These are phyloP conservation scores for Eucalyptus polybractea DNA, from an alignment of 345 rosid species.

Conservation along the genomic window DNA sequence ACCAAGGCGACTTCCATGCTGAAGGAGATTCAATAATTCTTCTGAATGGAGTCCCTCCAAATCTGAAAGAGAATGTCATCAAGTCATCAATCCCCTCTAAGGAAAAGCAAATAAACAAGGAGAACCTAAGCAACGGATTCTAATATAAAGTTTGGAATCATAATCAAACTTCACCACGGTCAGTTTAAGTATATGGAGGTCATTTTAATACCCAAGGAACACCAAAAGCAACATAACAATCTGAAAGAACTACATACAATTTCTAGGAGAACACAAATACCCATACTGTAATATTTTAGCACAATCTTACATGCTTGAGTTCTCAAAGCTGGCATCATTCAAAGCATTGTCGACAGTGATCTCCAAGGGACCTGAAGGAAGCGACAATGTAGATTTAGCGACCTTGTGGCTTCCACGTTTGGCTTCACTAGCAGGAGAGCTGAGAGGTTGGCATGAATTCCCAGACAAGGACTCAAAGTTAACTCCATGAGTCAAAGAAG, in stretches of 20 bases:
- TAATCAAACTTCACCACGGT: neutral
- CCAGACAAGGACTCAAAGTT: constrained; percentile 30
- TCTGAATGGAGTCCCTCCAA: constrained; percentile 78
- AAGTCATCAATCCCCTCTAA: neutral
- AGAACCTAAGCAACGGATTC: neutral
- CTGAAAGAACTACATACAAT: neutral
- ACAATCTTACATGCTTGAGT: constrained; percentile 48
- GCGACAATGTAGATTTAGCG: constrained; percentile 9
- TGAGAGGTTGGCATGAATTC: constrained; percentile 24
- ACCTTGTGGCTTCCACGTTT: constrained; percentile 29
- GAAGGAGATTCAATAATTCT: constrained; percentile 91
- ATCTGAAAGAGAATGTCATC: constrained; percentile 23
- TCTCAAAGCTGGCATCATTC: constrained; percentile 35
- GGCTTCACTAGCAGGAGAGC: constrained; percentile 35
- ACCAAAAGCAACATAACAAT: neutral
- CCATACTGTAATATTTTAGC: neutral
- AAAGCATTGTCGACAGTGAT: constrained; percentile 9
- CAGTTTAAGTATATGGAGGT: neutral
- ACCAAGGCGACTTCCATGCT: constrained; percentile 99
- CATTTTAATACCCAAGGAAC: neutral
- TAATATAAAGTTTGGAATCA: neutral
- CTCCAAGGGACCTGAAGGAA: constrained; percentile 24
- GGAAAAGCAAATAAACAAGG: neutral
- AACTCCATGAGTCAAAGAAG: constrained; percentile 20
- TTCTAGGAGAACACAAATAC: neutral